Conservation (phyloP, 73 alveolate species). For the Paramecium biaurelia region DNA sequence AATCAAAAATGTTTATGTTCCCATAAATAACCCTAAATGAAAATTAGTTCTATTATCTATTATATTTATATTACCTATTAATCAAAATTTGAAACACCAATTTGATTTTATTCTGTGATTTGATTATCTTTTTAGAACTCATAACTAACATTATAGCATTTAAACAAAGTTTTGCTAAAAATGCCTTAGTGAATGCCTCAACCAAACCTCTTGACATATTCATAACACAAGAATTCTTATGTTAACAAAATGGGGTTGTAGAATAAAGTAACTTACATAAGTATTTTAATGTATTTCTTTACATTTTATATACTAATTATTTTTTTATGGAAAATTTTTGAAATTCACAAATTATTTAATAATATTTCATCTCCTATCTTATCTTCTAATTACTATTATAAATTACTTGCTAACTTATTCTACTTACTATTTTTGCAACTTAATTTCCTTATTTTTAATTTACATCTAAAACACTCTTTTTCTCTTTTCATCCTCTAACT, state of each 20-base stretch:
- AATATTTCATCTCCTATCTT: no score
- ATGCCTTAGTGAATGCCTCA: conserved; percentile 32
- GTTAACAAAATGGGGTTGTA: conserved; percentile 21
- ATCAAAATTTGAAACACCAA: background rate
- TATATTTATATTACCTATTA: background rate
- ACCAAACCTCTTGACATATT: background rate
- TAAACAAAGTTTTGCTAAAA: conserved; percentile 1
- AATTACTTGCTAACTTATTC: no score
- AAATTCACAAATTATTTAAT: no score
- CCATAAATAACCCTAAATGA: conserved; percentile 21
- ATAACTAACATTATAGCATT: conserved; percentile 7
- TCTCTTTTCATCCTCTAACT: no score
- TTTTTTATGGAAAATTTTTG: background rate
- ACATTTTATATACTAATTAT: background rate
- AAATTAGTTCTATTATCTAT: background rate
- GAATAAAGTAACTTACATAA: background rate
- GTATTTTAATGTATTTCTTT: background rate
- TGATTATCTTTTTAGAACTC: background rate
- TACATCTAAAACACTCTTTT: no score
- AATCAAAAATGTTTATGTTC: background rate
- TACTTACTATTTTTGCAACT: no score
- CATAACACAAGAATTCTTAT: background rate
- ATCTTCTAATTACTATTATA: no score
- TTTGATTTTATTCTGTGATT: background rate
- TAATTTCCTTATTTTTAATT: no score